Evolutionary conservation across 805 yeast genomes (phyloP).

Genomic region (Spencermartinsiella europaea): DNA sequence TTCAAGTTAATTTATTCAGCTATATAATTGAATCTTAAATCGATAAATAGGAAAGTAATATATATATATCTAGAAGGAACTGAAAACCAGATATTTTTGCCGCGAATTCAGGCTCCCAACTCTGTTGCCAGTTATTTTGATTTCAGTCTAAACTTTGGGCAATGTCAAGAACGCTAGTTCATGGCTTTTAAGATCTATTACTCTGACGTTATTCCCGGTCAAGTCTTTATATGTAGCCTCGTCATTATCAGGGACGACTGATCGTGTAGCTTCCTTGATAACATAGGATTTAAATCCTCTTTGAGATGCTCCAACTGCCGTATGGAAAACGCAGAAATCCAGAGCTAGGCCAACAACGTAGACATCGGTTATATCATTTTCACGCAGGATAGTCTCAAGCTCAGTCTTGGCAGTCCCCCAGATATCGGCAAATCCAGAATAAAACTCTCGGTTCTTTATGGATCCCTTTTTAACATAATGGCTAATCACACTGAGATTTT

Average conservation of each 20-base stretch:
- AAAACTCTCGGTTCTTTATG: slow-evolving; percentile 69
- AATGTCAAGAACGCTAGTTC: neutral
- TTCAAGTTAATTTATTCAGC: too few species aligned
- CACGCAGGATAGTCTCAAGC: slow-evolving; percentile 44
- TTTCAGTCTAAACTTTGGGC: too few species aligned
- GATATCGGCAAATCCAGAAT: slow-evolving; percentile 78
- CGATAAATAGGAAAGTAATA: too few species aligned
- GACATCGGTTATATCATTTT: slow-evolving; percentile 51
- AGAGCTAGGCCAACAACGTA: slow-evolving; percentile 78
- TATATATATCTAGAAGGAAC: too few species aligned
- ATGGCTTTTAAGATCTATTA: neutral
- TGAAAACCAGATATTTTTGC: too few species aligned
- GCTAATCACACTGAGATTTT: slow-evolving; percentile 31
- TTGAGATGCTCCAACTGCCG: slow-evolving; percentile 63
- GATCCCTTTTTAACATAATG: slow-evolving; percentile 66
- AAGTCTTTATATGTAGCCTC: neutral
- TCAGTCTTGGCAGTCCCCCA: slow-evolving; percentile 73
- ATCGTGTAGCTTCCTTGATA: slow-evolving; percentile 48
- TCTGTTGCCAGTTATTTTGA: too few species aligned
- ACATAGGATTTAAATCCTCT: slow-evolving; percentile 64
- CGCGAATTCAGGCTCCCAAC: too few species aligned
- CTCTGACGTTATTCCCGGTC: neutral
- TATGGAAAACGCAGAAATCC: slow-evolving; percentile 78
- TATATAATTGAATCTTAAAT: too few species aligned
- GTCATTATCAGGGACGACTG: slow-evolving; percentile 25